Evolutionary conservation across 805 yeast species (phyloP).

Genomic region (Starmera pachycereana): DNA sequence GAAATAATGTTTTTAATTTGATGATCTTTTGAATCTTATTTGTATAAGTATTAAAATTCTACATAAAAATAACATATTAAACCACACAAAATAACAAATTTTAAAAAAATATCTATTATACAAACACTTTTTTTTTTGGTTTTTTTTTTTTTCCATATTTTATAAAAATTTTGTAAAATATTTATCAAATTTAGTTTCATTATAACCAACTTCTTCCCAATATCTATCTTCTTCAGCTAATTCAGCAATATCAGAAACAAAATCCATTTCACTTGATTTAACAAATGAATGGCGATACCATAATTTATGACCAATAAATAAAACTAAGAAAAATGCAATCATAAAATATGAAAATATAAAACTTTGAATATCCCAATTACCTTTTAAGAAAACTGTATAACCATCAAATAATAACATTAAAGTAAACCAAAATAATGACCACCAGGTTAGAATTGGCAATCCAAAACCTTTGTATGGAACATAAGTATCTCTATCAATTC

Average conservation of each 20-base stretch:
- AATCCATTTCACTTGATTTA: conserved; percentile 35
- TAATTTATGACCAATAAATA: conserved; percentile 33
- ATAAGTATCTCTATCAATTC: conserved; percentile 37
- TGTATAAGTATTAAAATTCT: too few relatives aligned
- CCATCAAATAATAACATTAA: conserved; percentile 41
- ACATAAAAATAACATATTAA: too few relatives aligned
- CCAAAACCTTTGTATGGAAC: conserved; percentile 51
- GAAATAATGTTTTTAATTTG: too few relatives aligned
- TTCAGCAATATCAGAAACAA: conserved; percentile 33
- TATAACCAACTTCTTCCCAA: not conserved
- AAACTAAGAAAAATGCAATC: conserved; percentile 34
- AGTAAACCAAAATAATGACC: conserved; percentile 20
- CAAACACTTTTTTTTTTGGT: too few relatives aligned
- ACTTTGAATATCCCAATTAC: conserved; percentile 39
- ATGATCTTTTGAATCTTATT: too few relatives aligned
- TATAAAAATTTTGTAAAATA: not conserved
- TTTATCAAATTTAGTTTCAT: not conserved
- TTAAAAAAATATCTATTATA: too few relatives aligned
- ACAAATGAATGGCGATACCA: conserved; percentile 27
- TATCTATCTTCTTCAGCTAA: conserved; percentile 35
- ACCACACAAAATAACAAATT: too few relatives aligned
- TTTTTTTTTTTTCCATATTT: too few relatives aligned
- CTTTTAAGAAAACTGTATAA: conserved; percentile 46
- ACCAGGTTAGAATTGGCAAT: conserved; percentile 40
- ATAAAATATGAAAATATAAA: conserved; percentile 52